Evolutionary conservation across 148 eudicot species (phyloP).

Genomic region (Vaccinium macrocarpon): DNA sequence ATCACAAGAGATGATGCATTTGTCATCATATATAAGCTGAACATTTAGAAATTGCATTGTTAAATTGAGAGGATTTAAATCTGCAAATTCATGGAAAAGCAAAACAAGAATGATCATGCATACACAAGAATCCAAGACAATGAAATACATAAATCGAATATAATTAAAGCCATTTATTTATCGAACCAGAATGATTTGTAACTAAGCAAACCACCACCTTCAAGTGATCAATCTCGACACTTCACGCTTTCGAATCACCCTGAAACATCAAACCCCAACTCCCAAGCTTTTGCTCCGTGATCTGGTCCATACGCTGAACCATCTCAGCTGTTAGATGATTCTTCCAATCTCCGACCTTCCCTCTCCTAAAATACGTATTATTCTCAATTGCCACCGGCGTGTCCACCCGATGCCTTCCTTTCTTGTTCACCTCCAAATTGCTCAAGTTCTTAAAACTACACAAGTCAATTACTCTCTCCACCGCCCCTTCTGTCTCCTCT

Average conservation of each 20-base stretch:
- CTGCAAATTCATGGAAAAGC: not conserved
- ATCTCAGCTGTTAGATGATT: not conserved
- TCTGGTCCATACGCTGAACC: not conserved
- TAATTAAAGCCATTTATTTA: not conserved
- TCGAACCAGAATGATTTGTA: not conserved
- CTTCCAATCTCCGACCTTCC: slow-evolving; percentile 5
- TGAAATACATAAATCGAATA: not conserved
- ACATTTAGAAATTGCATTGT: too few relatives aligned
- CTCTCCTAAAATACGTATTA: slow-evolving; percentile 1
- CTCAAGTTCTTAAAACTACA: not conserved
- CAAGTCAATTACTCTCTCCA: not conserved
- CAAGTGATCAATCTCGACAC: not conserved
- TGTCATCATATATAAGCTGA: too few relatives aligned
- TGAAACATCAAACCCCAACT: not conserved
- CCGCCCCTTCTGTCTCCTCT: not conserved
- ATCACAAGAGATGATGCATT: too few relatives aligned
- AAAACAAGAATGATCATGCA: not conserved
- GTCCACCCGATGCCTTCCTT: not conserved
- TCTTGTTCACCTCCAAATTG: slow-evolving; percentile 13
- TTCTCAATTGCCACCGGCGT: slow-evolving; percentile 1
- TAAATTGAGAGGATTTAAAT: too few relatives aligned
- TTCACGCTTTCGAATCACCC: not conserved
- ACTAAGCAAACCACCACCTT: not conserved
- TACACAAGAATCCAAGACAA: not conserved
- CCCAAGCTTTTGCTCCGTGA: not conserved